phyloP scores from a whole-genome alignment of 495 filamentous ascomycete species.

The Penicillium roqueforti region DNA sequence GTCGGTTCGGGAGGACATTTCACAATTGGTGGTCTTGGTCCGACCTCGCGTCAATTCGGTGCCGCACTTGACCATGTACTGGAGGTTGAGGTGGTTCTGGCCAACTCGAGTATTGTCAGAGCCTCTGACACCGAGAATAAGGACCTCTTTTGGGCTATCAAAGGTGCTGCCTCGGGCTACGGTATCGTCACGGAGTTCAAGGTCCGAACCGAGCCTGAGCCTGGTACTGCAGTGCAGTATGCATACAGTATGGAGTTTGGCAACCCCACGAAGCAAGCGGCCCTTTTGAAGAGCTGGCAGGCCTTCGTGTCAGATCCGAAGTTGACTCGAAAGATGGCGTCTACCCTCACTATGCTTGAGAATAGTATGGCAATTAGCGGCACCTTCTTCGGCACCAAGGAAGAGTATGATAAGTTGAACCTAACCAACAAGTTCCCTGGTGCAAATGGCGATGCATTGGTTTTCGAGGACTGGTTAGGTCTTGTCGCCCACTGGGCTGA shows the following conservation, averaged over 20 bases:
- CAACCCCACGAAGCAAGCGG: not conserved
- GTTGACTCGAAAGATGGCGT: not conserved
- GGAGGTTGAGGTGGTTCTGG: not conserved
- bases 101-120: conserved; percentile 12
- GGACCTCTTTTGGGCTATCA: conserved; percentile 46
- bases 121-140: conserved; percentile 26
- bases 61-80: not conserved
- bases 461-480: not conserved
- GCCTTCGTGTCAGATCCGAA: not conserved
- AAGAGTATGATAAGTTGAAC: not conserved
- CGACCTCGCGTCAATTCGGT: conserved; percentile 4
- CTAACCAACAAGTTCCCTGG: not conserved
- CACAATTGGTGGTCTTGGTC: conserved; percentile 50
- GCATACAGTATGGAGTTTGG: not conserved
- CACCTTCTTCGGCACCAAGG: not conserved
- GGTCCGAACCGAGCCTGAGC: conserved; percentile 40
- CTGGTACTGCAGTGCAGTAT: conserved; percentile 27
- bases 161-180: conserved; percentile 33
- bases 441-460: not conserved
- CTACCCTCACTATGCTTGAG: not conserved
- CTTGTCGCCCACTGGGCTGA: not conserved
- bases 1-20: conserved; percentile 56
- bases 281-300: not conserved
- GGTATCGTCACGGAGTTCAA: conserved; percentile 41
- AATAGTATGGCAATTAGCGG: not conserved